phyloP scores from a whole-genome alignment of 139 green algal species.

The Volvox reticuliferus region DNA sequence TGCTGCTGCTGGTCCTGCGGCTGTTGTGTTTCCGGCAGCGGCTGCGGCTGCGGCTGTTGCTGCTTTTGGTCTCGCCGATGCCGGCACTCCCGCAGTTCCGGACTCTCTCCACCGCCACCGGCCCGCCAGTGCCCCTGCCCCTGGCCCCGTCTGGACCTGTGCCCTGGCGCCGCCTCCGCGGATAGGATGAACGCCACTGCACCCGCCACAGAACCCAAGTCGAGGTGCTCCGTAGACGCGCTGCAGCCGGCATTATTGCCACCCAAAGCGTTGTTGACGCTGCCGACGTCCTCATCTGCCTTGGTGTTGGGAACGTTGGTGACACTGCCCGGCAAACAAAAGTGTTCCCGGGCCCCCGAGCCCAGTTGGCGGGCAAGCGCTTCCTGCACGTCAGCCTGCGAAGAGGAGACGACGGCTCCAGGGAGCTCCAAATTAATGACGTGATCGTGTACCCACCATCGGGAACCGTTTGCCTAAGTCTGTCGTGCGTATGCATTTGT shows the following conservation, averaged over 20 bases:
- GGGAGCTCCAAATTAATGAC: neutral
- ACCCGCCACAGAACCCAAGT: neutral
- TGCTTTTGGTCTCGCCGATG: no score
- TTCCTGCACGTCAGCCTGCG: conserved; percentile 23
- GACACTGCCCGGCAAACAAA: neutral
- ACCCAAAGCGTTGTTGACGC: neutral
- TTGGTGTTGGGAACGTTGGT: neutral
- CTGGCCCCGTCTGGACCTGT: no score
- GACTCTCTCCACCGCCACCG: neutral
- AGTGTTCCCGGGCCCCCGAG: neutral
- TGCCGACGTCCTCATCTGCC: neutral
- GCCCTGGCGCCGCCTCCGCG: neutral
- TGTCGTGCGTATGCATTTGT: neutral
- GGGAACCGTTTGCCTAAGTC: neutral
- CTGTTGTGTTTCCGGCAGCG: neutral
- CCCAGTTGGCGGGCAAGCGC: conserved; percentile 30
- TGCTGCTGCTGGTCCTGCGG: neutral
- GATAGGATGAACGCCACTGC: neutral
- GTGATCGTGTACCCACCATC: neutral
- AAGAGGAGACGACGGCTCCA: neutral
- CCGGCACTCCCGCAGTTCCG: no score
- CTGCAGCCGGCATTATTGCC: no score
- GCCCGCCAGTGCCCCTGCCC: neutral
- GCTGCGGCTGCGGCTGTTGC: neutral
- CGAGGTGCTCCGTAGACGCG: neutral